Conservation (phyloP, 192 early-diverging fungal species). For the Spizellomyces sp. region DNA sequence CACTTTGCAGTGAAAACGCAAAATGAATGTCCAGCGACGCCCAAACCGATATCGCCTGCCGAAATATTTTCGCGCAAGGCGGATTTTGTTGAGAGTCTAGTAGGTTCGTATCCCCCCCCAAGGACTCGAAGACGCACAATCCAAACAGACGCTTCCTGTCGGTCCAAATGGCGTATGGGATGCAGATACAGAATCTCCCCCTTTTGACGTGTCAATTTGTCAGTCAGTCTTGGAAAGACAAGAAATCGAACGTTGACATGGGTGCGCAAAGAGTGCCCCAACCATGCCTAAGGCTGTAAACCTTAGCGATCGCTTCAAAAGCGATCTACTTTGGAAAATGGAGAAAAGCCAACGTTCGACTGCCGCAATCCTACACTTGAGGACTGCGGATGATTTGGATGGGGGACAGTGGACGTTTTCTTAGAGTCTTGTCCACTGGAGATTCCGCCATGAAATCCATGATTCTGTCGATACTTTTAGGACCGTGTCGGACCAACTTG, state of each 20-base stretch:
- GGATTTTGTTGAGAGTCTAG: slow-evolving; percentile 47
- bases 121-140: slow-evolving; percentile 27
- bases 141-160: not conserved
- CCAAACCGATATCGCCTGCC: not conserved
- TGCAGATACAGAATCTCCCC: too few species aligned
- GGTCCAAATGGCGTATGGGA: too few species aligned
- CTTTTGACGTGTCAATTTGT: too few species aligned
- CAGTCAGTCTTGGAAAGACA: too few species aligned
- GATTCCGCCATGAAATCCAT: not conserved
- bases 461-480: not conserved
- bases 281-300: too few species aligned
- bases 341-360: not conserved
- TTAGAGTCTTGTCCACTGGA: not conserved
- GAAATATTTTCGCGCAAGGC: slow-evolving; percentile 28
- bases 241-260: too few species aligned
- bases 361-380: not conserved
- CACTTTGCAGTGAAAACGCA: too few species aligned
- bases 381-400: slow-evolving; percentile 1
- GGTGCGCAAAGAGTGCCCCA: too few species aligned
- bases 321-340: not conserved
- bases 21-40: not conserved
- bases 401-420: not conserved
- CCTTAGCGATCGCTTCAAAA: too few species aligned
- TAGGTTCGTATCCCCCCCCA: slow-evolving; percentile 33
- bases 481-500: not conserved